Conservation (phyloP, 2,329 filamentous ascomycete genomes). For the Ustulina deusta region DNA sequence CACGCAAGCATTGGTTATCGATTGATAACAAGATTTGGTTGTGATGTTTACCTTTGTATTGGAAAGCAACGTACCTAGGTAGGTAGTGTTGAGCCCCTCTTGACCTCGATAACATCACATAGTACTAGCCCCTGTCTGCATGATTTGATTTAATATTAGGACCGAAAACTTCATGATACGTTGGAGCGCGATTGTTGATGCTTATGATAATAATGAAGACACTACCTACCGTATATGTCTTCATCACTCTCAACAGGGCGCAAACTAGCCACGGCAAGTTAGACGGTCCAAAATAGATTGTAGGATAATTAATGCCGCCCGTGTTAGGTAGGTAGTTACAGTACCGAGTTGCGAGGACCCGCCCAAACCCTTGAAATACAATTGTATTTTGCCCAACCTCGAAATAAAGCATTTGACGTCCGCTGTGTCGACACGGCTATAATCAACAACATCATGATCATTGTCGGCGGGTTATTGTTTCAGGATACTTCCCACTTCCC, state of each 20-base stretch:
- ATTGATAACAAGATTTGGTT: no score
- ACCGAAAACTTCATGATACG: background rate
- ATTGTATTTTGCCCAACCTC: background rate
- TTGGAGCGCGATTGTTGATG: background rate
- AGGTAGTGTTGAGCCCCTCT: background rate
- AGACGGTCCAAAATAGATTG: background rate
- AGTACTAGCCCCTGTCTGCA: background rate
- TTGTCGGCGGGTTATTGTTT: constrained; percentile 29
- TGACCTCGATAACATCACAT: background rate
- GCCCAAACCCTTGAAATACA: background rate
- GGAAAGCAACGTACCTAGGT: no score
- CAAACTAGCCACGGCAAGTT: background rate
- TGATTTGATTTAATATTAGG: background rate
- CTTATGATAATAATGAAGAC: background rate
- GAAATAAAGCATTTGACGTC: background rate
- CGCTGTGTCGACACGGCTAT: constrained; percentile 14
- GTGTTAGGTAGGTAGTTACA: no score
- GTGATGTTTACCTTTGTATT: no score
- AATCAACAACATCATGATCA: constrained; percentile 28
- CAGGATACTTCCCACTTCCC: constrained; percentile 23
- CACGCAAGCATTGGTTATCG: no score
- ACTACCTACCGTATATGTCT: no score
- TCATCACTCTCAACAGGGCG: background rate
- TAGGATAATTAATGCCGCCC: background rate
- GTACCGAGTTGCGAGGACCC: background rate